phyloP scores from a whole-genome alignment of 2,329 filamentous ascomycete genomes.

The Calonectria fujianensis region DNA sequence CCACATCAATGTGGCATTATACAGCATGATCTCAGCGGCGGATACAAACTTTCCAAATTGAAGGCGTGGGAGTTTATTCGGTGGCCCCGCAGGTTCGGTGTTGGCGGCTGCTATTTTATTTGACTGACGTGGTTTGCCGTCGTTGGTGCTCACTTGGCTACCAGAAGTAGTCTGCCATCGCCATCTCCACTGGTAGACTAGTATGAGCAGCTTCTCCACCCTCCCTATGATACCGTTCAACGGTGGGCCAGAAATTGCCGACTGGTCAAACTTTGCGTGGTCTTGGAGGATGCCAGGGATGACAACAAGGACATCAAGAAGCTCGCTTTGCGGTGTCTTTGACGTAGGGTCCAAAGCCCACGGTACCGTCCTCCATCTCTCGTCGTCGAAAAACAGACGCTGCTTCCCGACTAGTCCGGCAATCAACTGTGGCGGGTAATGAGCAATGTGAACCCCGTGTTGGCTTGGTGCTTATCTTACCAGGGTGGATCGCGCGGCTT shows the following conservation, averaged over 20 bases:
- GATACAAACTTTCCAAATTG: constrained; percentile 28
- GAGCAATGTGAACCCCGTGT: background rate
- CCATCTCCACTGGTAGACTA: constrained; percentile 37
- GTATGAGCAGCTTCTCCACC: constrained; percentile 21
- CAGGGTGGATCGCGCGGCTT: constrained; percentile 41
- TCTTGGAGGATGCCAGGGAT: constrained; percentile 40
- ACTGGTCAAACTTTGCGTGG: constrained; percentile 20
- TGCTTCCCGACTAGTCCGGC: constrained; percentile 41
- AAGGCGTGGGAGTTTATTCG: constrained; percentile 4
- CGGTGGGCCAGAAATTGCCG: background rate
- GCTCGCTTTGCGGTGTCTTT: constrained; percentile 40
- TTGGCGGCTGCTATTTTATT: constrained; percentile 3
- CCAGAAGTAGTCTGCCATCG: constrained; percentile 33
- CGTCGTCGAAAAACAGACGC: constrained; percentile 39
- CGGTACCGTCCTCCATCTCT: constrained; percentile 39
- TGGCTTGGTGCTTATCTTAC: constrained; percentile 18
- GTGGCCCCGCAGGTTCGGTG: constrained; percentile 6
- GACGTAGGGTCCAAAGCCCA: constrained; percentile 33
- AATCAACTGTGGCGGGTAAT: constrained; percentile 18
- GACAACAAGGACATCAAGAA: constrained; percentile 39
- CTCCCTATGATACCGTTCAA: constrained; percentile 1
- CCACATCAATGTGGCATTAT: constrained; percentile 48
- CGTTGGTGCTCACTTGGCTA: constrained; percentile 26
- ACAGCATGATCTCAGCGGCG: constrained; percentile 45
- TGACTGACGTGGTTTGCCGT: background rate